Conservation (phyloP, 352 stramenopile species). For the Phytophthora nicotianae region DNA sequence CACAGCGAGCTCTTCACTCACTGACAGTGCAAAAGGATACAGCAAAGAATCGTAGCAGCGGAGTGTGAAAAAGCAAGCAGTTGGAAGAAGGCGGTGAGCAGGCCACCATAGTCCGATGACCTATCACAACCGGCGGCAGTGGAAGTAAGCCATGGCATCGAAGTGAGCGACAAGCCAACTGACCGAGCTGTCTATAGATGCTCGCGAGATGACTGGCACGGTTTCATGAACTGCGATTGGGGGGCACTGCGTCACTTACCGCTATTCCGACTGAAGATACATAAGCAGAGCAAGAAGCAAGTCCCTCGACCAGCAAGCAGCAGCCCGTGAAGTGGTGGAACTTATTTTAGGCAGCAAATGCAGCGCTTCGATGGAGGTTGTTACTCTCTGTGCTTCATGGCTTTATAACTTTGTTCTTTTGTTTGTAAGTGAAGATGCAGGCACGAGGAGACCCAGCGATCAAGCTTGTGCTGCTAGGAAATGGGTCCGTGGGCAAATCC, state of each 20-base stretch:
- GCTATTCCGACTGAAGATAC: slow-evolving; percentile 18
- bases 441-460: slow-evolving; percentile 55
- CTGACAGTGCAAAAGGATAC: slow-evolving; percentile 12
- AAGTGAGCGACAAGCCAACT: slow-evolving; percentile 13
- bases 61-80: slow-evolving; percentile 19
- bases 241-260: slow-evolving; percentile 8
- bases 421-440: slow-evolving; percentile 23
- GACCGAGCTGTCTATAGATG: slow-evolving; percentile 12
- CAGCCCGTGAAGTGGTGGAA: slow-evolving; percentile 26
- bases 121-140: too few relatives aligned
- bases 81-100: slow-evolving; percentile 20
- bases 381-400: slow-evolving; percentile 31
- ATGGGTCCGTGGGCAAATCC: slow-evolving; percentile 88
- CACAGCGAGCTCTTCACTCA: slow-evolving; percentile 12
- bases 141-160: slow-evolving; percentile 3
- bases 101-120: slow-evolving; percentile 8
- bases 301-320: slow-evolving; percentile 18
- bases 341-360: slow-evolving; percentile 46
- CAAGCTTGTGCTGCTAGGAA: slow-evolving; percentile 87
- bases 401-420: slow-evolving; percentile 13
- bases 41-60: slow-evolving; percentile 23
- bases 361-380: slow-evolving; percentile 29
- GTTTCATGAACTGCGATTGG: slow-evolving; percentile 19
- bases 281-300: slow-evolving; percentile 35
- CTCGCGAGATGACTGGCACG: slow-evolving; percentile 20